Evolutionary conservation across 2,329 filamentous ascomycete genomes (phyloP).

Genomic region (Dothidotthia symphoricarpi): DNA sequence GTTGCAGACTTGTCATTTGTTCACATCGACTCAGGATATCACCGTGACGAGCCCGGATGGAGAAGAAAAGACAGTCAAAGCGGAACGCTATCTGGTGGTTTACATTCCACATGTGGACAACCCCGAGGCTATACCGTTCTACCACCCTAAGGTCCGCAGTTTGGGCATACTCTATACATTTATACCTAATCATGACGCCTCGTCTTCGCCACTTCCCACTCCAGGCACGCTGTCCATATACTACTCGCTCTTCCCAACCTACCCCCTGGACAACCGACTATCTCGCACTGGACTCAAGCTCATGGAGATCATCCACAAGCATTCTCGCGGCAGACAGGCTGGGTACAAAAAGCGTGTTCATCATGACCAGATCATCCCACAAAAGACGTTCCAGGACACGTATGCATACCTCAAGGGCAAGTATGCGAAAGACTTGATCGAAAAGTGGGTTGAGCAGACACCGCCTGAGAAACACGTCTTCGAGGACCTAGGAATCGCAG

Average conservation of each 20-base stretch:
- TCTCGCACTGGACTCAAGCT: slow-evolving; percentile 67
- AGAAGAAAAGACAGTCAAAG: slow-evolving; percentile 28
- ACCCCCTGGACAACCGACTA: slow-evolving; percentile 53
- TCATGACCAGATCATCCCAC: slow-evolving; percentile 78
- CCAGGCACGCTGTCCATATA: slow-evolving; percentile 51
- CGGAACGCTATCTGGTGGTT: slow-evolving; percentile 60
- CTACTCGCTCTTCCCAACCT: slow-evolving; percentile 48
- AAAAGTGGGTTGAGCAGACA: slow-evolving; percentile 81
- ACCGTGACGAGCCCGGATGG: slow-evolving; percentile 12
- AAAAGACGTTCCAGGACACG: slow-evolving; percentile 74
- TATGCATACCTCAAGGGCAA: slow-evolving; percentile 77
- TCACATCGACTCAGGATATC: slow-evolving; percentile 41
- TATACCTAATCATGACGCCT: slow-evolving; percentile 18
- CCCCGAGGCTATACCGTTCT: slow-evolving; percentile 71
- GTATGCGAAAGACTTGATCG: slow-evolving; percentile 69
- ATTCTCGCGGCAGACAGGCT: slow-evolving; percentile 62
- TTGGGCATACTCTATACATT: slow-evolving; percentile 76
- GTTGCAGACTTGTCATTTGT: slow-evolving; percentile 80
- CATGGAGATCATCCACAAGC: slow-evolving; percentile 68
- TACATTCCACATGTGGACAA: slow-evolving; percentile 72
- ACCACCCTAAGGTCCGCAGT: slow-evolving; percentile 74
- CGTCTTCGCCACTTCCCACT: slow-evolving; percentile 22
- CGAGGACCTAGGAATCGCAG: slow-evolving; percentile 86
- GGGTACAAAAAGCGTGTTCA: slow-evolving; percentile 80
- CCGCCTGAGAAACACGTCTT: slow-evolving; percentile 92